Percentiles rank a stretch among this genome's conserved stretches.
These are phyloP conservation scores for Cutaneotrichosporon sp. DNA, from an alignment of 1,284 basidiomycete species.

Conservation along the genomic window DNA sequence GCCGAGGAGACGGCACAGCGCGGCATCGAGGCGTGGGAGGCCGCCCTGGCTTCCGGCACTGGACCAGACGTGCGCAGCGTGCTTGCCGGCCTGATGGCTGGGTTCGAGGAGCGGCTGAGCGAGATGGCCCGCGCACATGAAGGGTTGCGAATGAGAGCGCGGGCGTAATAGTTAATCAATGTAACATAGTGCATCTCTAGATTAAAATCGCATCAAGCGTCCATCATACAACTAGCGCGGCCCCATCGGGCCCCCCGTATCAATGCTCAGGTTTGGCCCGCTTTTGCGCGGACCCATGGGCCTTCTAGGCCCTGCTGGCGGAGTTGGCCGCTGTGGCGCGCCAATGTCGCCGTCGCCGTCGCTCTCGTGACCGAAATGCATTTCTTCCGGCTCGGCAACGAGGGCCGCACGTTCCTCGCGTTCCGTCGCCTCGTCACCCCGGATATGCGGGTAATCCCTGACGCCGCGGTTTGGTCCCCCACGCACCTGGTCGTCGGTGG, in stretches of 20 bases:
- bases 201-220: slow-evolving; percentile 4
- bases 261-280: neutral
- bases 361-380: neutral
- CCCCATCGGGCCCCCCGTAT: neutral
- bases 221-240: slow-evolving; percentile 13
- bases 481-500: slow-evolving; percentile 14
- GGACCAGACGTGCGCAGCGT: slow-evolving; percentile 8
- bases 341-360: slow-evolving; percentile 2
- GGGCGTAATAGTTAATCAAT: neutral
- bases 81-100: slow-evolving; percentile 12
- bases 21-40: slow-evolving; percentile 21
- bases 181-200: slow-evolving; percentile 1
- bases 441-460: slow-evolving; percentile 42
- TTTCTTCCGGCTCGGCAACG: slow-evolving; percentile 20
- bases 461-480: slow-evolving; percentile 34
- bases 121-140: neutral
- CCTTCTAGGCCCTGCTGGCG: neutral
- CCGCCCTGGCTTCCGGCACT: neutral
- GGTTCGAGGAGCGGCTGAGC: slow-evolving; percentile 22
- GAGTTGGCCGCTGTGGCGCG: too few relatives aligned
- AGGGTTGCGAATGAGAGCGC: neutral
- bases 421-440: slow-evolving; percentile 29
- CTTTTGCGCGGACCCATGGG: slow-evolving; percentile 1
- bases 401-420: slow-evolving; percentile 38
- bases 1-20: slow-evolving; percentile 17